A percentile compares a stretch with the other conserved stretches of the same genome.
Conservation (phyloP, 2,329 filamentous ascomycete genomes). For the Xylaria arbuscula region DNA sequence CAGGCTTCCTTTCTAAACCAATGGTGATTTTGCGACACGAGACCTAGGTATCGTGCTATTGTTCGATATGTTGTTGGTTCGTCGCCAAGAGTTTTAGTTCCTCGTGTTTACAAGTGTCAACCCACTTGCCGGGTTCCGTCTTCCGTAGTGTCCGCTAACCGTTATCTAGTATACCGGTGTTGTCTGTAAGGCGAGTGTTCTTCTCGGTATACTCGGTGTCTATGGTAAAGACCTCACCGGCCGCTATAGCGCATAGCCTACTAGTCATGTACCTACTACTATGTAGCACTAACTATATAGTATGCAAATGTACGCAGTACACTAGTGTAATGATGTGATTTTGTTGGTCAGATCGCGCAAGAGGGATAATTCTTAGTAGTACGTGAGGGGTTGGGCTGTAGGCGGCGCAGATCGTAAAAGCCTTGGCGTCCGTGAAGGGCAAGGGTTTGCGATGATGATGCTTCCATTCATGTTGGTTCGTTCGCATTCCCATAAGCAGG, state of each 20-base stretch:
- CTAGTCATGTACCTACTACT: neutral
- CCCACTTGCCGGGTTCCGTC: neutral
- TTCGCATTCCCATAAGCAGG: too few relatives aligned
- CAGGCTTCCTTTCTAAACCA: neutral
- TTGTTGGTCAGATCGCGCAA: conserved; percentile 2
- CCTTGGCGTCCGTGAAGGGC: conserved; percentile 29
- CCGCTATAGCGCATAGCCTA: neutral
- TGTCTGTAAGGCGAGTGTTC: too few relatives aligned
- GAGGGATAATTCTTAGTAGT: neutral
- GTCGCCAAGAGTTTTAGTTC: conserved; percentile 28
- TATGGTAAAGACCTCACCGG: too few relatives aligned
- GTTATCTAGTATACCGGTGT: neutral
- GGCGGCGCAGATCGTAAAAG: conserved; percentile 23
- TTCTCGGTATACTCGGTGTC: too few relatives aligned
- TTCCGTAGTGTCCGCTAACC: neutral
- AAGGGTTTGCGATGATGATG: conserved; percentile 31
- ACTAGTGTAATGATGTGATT: conserved; percentile 1
- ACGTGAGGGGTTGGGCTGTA: conserved; percentile 23
- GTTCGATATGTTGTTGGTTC: conserved; percentile 1
- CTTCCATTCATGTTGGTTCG: neutral
- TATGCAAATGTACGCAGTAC: neutral
- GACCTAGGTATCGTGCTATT: conserved; percentile 20
- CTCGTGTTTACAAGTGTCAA: conserved; percentile 32
- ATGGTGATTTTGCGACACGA: conserved; percentile 5
- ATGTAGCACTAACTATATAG: neutral